phyloP scores from a whole-genome alignment of 1,284 basidiomycete species.

The Leccinum colubrinum region DNA sequence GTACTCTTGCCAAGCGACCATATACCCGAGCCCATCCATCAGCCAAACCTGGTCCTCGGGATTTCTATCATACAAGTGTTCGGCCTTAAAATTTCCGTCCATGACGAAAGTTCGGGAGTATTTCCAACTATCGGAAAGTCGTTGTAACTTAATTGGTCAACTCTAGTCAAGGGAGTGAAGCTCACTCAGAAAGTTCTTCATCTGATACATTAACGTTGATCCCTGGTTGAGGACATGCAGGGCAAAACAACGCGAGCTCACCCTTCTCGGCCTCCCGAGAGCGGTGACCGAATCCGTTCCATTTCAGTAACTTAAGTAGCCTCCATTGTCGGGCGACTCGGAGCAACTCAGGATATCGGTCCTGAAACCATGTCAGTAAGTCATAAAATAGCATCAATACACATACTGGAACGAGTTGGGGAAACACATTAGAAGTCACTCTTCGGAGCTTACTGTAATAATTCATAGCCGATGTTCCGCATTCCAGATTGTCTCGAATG shows the following conservation, averaged over 20 bases:
- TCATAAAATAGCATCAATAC: background rate
- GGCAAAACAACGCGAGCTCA: background rate
- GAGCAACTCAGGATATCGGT: background rate
- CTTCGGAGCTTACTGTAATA: conserved; percentile 23
- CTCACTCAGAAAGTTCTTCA: background rate
- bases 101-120: no score
- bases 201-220: background rate
- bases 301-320: background rate
- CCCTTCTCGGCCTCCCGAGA: background rate
- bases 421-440: conserved; percentile 23
- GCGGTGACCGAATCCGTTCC: background rate
- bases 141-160: no score
- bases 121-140: no score
- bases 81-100: no score
- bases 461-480: conserved; percentile 28
- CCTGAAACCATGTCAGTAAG: background rate
- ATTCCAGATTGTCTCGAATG: conserved; percentile 24
- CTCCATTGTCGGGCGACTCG: background rate
- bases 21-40: no score
- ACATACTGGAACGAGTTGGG: conserved; percentile 16
- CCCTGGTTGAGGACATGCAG: background rate
- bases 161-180: background rate
- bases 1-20: no score
- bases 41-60: no score
- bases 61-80: no score